Percentiles rank a stretch among this genome's conserved stretches.
These are phyloP conservation scores for Paspalum notatum DNA, from an alignment of 176 grass and related monocot species.

Conservation along the genomic window DNA sequence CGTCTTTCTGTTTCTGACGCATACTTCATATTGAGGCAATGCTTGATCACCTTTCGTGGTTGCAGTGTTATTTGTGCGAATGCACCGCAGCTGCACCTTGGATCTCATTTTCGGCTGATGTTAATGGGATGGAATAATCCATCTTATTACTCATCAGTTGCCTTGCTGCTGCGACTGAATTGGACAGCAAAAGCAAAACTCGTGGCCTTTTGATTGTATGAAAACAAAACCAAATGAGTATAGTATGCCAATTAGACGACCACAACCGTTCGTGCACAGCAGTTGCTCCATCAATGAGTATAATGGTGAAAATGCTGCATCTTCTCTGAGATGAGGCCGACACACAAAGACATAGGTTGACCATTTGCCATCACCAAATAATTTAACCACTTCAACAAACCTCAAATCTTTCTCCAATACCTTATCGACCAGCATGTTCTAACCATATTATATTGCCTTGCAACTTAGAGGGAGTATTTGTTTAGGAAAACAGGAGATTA, in stretches of 20 bases:
- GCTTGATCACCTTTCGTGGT: not conserved
- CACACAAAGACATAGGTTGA: slow-evolving; percentile 7
- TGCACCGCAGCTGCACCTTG: not conserved
- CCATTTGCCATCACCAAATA: not conserved
- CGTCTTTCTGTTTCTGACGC: not conserved
- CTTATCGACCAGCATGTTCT: slow-evolving; percentile 6
- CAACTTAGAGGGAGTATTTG: no score
- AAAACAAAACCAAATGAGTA: no score
- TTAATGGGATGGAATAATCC: not conserved
- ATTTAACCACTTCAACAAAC: not conserved
- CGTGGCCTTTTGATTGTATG: no score
- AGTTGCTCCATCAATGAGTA: no score
- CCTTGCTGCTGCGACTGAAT: no score
- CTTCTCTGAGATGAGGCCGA: not conserved
- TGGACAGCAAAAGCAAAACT: no score
- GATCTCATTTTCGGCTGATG: not conserved
- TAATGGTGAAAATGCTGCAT: not conserved
- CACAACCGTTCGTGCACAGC: not conserved
- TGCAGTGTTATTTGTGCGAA: not conserved
- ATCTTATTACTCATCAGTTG: not conserved
- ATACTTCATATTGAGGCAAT: no score
- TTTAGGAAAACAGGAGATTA: no score
- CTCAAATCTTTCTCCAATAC: not conserved
- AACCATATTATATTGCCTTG: not conserved
- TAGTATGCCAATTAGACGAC: not conserved